Base-by-base conservation (phyloP, 1,139 yeast genomes). In the Komagataea norvegica region DNA sequence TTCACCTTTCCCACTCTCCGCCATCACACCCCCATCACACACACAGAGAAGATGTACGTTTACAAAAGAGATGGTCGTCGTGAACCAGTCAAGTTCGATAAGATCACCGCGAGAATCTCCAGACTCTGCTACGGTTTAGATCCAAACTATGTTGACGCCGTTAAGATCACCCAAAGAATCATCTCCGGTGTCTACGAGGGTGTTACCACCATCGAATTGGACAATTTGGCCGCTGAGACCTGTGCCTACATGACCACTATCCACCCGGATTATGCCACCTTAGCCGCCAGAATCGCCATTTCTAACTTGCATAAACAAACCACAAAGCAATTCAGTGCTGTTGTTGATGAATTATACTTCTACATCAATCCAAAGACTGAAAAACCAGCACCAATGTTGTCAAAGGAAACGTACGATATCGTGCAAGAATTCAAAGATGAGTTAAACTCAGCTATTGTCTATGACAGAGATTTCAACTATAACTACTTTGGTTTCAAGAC, bases 221-320 rank as follows among this genome's bases (percentile, higher is more conserved):
- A 89, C 60, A 88, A 91, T 64, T 73, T 91, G 54, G 97, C 98
- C 34, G 97, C 98, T 36, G 98, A 91, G 65, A 89, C 97, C 31
- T 95, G 97, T 43, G 97, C 98, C 35, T 86, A 85, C 60, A 86
- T 91, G 96, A 89, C 96, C 46, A 89, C 97, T 18, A 77, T 85
- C 48, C 98, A 91, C 60, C 97, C 98, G 25, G 98, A 91, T 65
- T 91, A 91, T 55, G 96, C 96, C 37, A 80, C 82, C 37, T 73
- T 91, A 55, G 98, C 97, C 38, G 97, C 97, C 32, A 80, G 98
- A 67, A 84, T 91, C 49, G 97, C 97, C 22, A 85, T 91, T 40
- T 86, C 96, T 32, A 89, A 91, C 63, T 73, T 91, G 61, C 98
- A 91, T 70, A 89, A 89, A 64, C 96, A 89, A 67, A 89, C 97